Percentiles rank a stretch among this genome's conserved stretches.
Conservation (phyloP, 176 grass and related monocot genomes). For the Saccharum officinarum region DNA sequence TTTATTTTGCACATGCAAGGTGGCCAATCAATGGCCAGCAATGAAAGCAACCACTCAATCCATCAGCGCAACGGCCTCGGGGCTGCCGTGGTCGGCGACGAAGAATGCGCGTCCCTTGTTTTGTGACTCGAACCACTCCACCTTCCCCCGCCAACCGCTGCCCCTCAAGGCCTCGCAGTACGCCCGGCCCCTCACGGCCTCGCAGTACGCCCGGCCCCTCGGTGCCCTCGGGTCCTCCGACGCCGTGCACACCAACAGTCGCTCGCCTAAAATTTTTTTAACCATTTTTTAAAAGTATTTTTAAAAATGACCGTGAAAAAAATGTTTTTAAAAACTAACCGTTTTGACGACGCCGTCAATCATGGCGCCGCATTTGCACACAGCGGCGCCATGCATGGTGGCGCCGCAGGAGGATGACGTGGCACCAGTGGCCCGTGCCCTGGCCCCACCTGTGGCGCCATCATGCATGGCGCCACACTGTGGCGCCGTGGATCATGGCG, state of each 20-base stretch:
- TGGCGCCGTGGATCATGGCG: too few species aligned
- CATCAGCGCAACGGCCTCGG: conserved; percentile 44
- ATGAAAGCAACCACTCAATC: conserved; percentile 34
- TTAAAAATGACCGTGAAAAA: too few species aligned
- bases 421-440: too few species aligned
- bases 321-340: too few species aligned
- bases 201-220: conserved; percentile 35
- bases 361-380: too few species aligned
- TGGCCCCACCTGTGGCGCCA: too few species aligned
- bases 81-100: neutral
- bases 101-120: conserved; percentile 52
- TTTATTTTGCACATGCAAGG: neutral
- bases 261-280: too few species aligned
- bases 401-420: too few species aligned
- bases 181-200: conserved; percentile 37
- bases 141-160: conserved; percentile 50
- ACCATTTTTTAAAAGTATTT: too few species aligned
- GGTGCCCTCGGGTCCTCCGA: conserved; percentile 39
- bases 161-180: conserved; percentile 42
- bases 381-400: too few species aligned
- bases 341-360: too few species aligned
- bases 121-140: conserved; percentile 44
- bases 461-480: too few species aligned
- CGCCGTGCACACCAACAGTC: conserved; percentile 39
- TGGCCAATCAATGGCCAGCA: neutral